Base-by-base conservation (phyloP, 2,329 filamentous ascomycete species). In the Alternaria triticina region DNA sequence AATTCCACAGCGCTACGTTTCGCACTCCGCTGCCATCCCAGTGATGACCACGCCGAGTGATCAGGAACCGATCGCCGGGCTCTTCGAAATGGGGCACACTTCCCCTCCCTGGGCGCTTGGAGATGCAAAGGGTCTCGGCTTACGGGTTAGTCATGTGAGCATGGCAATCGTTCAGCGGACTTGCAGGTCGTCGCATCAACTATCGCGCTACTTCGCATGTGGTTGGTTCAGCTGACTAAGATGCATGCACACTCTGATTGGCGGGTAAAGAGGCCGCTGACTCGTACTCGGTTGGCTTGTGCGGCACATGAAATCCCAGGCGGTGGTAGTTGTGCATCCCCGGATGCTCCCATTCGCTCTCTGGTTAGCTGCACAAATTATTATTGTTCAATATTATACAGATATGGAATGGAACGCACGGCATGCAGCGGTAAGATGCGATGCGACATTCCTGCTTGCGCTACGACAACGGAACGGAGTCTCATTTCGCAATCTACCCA, bases 1-100 rank as follows among this genome's bases (percentile, higher is more conserved):
- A 64, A 45, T 64, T 9, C 20, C 33, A 61, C 58, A 43, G 22
- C 62, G 58, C 54, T 57, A 64, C 44, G 62, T 61, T 61, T 64
- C 62, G 62, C 54, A 17, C 49, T 36, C 49, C 58, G 49, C 50
- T 59, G 55, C 49, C 56, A 59, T 43, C 22, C 54, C n/a, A 52
- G 40, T 33, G 43, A 44, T 43, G 47, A 44, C 20, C 25, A 54
- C 23, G 23, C 47, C 36, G 54, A 59, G 36, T 58, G 47, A 50
- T 59, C 59, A 62, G 47, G 47, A 59, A 59, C 59, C 50, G 59
- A 49, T 54, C 40, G 55, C 44, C 49, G 49, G 55, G 56, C 43
- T 40, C 49, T 23, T 54, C 30, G 23, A 62, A 54, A 40, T 59
- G 50, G 49, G 28, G 17, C 59, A 49, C 20, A 17, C 54, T 49